These are phyloP conservation scores for Globisporangium radiosum DNA, from an alignment of 352 stramenopile species.

Conservation along the genomic window DNA sequence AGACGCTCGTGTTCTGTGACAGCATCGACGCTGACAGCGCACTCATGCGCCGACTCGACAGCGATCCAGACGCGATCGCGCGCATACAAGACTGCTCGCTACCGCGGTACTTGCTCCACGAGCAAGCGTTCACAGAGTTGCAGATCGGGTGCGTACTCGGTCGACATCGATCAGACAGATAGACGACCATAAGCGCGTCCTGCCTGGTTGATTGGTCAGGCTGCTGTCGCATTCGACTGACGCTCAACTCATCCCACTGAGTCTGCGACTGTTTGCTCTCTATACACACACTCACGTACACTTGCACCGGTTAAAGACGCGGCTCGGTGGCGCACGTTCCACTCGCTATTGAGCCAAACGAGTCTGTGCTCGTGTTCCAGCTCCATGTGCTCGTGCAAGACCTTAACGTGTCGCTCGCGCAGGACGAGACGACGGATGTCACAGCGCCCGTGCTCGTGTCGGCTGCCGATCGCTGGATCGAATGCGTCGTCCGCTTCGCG, in stretches of 20 bases:
- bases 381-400: slow-evolving; percentile 35
- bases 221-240: background rate
- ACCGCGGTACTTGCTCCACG: slow-evolving; percentile 38
- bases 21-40: slow-evolving; percentile 18
- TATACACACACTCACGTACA: background rate
- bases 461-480: slow-evolving; percentile 40
- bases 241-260: too few relatives aligned
- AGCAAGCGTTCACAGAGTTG: slow-evolving; percentile 25
- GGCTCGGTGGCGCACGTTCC: slow-evolving; percentile 13
- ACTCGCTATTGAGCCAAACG: slow-evolving; percentile 5
- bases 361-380: slow-evolving; percentile 18
- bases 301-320: background rate
- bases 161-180: too few relatives aligned
- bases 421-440: slow-evolving; percentile 20
- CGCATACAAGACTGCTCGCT: slow-evolving; percentile 44
- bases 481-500: slow-evolving; percentile 32
- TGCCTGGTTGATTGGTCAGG: background rate
- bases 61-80: slow-evolving; percentile 42
- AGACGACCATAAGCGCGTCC: too few relatives aligned
- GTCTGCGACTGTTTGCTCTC: background rate
- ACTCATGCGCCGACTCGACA: slow-evolving; percentile 19
- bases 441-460: slow-evolving; percentile 34
- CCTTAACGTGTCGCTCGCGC: slow-evolving; percentile 25
- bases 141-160: slow-evolving; percentile 33
- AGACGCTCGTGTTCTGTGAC: slow-evolving; percentile 9